Conservation (phyloP, 2,329 filamentous ascomycete species). For the Coniochaeta pulveracea region DNA sequence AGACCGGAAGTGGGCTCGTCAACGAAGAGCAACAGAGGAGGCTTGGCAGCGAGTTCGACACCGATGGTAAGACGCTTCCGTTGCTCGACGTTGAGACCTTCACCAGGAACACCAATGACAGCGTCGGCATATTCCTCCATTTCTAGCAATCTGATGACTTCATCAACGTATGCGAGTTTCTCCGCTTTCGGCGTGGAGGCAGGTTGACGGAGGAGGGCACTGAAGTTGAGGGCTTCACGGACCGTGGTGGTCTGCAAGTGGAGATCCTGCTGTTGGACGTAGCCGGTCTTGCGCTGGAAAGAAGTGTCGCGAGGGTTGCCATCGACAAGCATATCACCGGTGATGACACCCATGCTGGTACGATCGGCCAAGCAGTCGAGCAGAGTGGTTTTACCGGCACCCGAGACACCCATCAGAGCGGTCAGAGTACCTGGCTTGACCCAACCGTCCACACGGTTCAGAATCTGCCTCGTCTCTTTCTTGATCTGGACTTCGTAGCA, state of each 20-base stretch:
- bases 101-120: constrained; percentile 79
- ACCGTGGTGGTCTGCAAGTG: constrained; percentile 79
- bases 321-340: constrained; percentile 65
- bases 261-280: constrained; percentile 87
- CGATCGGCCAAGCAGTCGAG: constrained; percentile 78
- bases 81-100: constrained; percentile 67
- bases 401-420: constrained; percentile 82
- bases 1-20: constrained; percentile 94
- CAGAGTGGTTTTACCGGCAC: constrained; percentile 89
- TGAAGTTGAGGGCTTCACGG: constrained; percentile 79
- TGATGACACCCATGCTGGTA: constrained; percentile 80
- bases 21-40: constrained; percentile 78
- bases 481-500: constrained; percentile 75
- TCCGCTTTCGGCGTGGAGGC: constrained; percentile 59
- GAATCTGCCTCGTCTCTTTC: constrained; percentile 58
- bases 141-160: constrained; percentile 81
- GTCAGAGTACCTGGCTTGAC: constrained; percentile 87
- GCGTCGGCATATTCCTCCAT: constrained; percentile 89
- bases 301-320: constrained; percentile 60
- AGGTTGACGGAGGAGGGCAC: constrained; percentile 75
- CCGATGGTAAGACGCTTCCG: constrained; percentile 78
- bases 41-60: constrained; percentile 91
- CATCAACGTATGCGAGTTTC: constrained; percentile 78
- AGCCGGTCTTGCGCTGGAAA: constrained; percentile 87
- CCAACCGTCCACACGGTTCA: constrained; percentile 85